Conservation (phyloP, 2,329 filamentous ascomycete species). For the Epichloe typhina region DNA sequence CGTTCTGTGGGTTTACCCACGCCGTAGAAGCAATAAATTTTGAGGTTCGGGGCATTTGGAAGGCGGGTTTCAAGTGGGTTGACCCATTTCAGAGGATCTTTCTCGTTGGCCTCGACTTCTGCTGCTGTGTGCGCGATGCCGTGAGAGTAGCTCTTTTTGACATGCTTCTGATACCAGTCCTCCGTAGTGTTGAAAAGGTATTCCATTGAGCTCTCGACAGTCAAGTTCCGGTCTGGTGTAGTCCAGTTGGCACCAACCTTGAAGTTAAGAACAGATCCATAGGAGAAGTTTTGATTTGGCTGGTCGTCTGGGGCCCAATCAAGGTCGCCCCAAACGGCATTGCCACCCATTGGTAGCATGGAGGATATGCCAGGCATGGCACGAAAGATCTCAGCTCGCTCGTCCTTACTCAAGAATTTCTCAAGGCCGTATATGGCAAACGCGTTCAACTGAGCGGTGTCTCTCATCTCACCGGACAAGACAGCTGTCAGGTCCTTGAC, state of each 20-base stretch:
- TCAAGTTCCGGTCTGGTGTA: conserved; percentile 60
- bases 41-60: conserved; percentile 75
- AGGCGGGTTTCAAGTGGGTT: conserved; percentile 86
- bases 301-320: conserved; percentile 80
- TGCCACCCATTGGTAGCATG: conserved; percentile 90
- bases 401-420: conserved; percentile 82
- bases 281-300: conserved; percentile 59
- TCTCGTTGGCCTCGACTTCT: conserved; percentile 72
- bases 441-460: conserved; percentile 89
- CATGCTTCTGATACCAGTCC: conserved; percentile 68
- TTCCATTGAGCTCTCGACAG: conserved; percentile 59
- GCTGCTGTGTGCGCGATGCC: conserved; percentile 69
- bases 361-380: conserved; percentile 94
- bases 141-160: conserved; percentile 70
- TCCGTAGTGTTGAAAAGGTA: conserved; percentile 72
- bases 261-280: conserved; percentile 78
- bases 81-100: conserved; percentile 74
- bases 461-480: conserved; percentile 93
- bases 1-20: conserved; percentile 89
- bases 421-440: conserved; percentile 96
- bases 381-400: conserved; percentile 85
- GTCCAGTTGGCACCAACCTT: conserved; percentile 50
- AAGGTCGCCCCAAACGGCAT: conserved; percentile 86
- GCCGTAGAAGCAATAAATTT: conserved; percentile 96
- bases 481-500: conserved; percentile 83